These are phyloP conservation scores for Porcisia deanei DNA, from an alignment of 208 protist species.

Conservation along the genomic window DNA sequence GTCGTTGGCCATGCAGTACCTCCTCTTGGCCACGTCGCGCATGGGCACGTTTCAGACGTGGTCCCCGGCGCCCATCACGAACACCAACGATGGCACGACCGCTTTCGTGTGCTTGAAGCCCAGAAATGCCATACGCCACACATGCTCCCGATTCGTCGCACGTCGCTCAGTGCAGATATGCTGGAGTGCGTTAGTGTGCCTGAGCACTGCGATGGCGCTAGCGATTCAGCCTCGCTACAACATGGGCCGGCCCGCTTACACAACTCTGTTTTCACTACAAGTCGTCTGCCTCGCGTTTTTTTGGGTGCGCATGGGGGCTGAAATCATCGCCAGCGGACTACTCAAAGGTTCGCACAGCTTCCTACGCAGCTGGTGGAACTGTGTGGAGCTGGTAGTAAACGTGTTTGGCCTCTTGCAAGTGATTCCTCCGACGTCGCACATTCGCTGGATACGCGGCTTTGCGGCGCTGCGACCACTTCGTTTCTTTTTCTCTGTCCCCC, in stretches of 20 bases:
- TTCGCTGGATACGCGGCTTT: conserved; percentile 55
- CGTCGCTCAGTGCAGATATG: conserved; percentile 10
- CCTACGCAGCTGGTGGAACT: conserved; percentile 52
- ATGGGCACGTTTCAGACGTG: conserved; percentile 19
- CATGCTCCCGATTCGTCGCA: conserved; percentile 7
- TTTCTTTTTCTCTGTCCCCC: conserved; percentile 31
- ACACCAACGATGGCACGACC: conserved; percentile 5
- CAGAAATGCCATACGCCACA: conserved; percentile 6
- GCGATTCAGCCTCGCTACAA: conserved; percentile 45
- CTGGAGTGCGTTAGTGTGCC: conserved; percentile 28
- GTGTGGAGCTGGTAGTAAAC: conserved; percentile 48
- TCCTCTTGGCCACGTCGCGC: conserved; percentile 4
- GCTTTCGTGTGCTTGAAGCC: conserved; percentile 5
- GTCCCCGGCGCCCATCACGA: conserved; percentile 6
- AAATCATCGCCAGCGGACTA: conserved; percentile 47
- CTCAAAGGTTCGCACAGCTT: conserved; percentile 33
- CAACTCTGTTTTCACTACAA: conserved; percentile 33
- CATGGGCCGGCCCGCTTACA: conserved; percentile 25
- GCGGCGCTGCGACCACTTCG: conserved; percentile 49
- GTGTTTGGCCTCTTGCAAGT: conserved; percentile 51
- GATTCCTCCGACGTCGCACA: conserved; percentile 34
- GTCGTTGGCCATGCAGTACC: conserved; percentile 18
- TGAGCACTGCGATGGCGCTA: conserved; percentile 38
- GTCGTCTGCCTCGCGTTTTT: conserved; percentile 46
- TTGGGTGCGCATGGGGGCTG: conserved; percentile 49